phyloP scores from a whole-genome alignment of 306 rosid species.

The Malus sieversii region DNA sequence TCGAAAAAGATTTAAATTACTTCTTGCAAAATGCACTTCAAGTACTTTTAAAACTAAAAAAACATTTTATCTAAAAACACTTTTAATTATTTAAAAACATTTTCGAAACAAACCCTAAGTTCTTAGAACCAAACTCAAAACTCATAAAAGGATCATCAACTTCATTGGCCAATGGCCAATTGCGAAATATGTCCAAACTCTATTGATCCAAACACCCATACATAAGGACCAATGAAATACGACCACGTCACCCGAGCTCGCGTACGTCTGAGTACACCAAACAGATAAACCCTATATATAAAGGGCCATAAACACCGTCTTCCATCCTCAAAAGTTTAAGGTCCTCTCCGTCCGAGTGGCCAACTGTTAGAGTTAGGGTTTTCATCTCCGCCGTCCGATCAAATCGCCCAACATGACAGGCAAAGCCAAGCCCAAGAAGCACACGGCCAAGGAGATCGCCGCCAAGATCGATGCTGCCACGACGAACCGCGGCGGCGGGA shows the following conservation, averaged over 20 bases:
- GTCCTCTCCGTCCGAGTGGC: neutral
- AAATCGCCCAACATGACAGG: slow-evolving; percentile 55
- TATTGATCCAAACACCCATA: neutral
- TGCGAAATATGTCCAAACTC: too few species aligned
- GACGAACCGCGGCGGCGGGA: slow-evolving; percentile 95
- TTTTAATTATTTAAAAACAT: too few species aligned
- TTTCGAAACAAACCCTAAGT: too few species aligned
- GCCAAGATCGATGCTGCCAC: slow-evolving; percentile 84
- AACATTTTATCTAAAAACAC: too few species aligned
- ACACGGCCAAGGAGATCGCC: slow-evolving; percentile 92
- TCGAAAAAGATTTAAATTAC: too few species aligned
- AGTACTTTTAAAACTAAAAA: too few species aligned
- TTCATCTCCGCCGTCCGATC: neutral
- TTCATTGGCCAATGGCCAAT: neutral
- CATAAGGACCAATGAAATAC: neutral
- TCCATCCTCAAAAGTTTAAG: neutral
- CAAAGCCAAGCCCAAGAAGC: slow-evolving; percentile 99
- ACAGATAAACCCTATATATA: slow-evolving; percentile 18
- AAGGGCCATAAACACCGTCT: neutral
- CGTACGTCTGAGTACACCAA: neutral
- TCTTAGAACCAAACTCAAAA: too few species aligned
- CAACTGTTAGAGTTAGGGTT: slow-evolving; percentile 21
- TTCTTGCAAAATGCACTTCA: too few species aligned
- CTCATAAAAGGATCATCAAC: neutral
- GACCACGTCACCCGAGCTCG: neutral